These are phyloP conservation scores for Inga oerstediana DNA, from an alignment of 306 rosid species.

Conservation along the genomic window DNA sequence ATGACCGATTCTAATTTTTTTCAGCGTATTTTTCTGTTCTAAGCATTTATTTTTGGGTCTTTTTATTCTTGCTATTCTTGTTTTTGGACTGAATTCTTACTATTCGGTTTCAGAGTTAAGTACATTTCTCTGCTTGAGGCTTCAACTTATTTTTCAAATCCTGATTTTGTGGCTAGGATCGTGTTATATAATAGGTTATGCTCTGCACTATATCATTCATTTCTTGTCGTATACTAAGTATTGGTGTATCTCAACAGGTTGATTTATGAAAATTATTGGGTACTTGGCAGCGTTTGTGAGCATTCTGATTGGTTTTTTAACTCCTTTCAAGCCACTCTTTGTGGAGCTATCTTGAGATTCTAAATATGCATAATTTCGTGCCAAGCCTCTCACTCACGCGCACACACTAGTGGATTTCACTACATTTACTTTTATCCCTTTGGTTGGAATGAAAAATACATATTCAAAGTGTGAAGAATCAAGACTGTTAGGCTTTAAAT, in stretches of 20 bases:
- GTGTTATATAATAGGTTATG: background rate
- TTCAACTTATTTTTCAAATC: background rate
- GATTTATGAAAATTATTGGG: conserved; percentile 16
- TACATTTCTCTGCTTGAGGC: background rate
- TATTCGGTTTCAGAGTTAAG: background rate
- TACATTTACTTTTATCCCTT: too few species aligned
- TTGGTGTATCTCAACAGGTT: conserved; percentile 4
- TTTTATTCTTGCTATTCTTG: background rate
- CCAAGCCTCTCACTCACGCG: background rate
- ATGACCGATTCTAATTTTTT: background rate
- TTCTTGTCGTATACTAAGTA: conserved; percentile 5
- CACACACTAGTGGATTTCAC: background rate
- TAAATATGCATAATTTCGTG: background rate
- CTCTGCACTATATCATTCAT: background rate
- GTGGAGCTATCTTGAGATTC: background rate
- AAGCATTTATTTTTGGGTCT: too few species aligned
- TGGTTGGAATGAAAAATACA: too few species aligned
- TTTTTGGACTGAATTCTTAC: too few species aligned
- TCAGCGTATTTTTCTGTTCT: background rate
- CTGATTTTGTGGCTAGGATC: background rate
- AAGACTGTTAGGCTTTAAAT: background rate
- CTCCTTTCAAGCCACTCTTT: background rate
- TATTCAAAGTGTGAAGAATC: too few species aligned
- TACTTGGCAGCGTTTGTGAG: conserved; percentile 6
- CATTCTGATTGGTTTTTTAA: conserved; percentile 16